A percentile compares a stretch with the other conserved stretches of the same genome.
Conservation (phyloP, 768 basidiomycete genomes). For the Naganishia antarctica region DNA sequence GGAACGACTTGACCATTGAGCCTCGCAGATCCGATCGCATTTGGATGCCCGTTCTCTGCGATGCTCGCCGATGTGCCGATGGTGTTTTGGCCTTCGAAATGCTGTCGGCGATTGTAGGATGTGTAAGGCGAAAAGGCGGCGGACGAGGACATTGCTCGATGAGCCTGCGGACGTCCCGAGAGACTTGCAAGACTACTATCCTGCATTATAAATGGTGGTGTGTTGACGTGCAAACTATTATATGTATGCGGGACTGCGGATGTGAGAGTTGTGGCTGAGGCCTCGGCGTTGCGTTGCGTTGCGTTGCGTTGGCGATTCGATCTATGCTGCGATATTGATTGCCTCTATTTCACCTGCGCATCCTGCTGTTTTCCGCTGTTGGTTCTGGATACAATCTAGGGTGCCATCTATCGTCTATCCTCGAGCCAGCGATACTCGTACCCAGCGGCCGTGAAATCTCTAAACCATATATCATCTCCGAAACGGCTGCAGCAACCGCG, state of each 20-base stretch:
- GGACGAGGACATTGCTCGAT: slow-evolving; percentile 25
- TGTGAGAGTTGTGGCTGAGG: background rate
- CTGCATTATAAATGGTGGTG: slow-evolving; percentile 10
- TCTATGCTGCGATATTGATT: slow-evolving; percentile 3
- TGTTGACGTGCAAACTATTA: slow-evolving; percentile 1
- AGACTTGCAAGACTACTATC: background rate
- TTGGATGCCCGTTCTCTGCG: background rate
- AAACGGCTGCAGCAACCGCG: background rate
- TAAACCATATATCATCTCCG: background rate
- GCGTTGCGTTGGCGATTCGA: background rate
- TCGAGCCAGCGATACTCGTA: too few relatives aligned
- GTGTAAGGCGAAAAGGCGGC: slow-evolving; percentile 23
- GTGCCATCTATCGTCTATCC: slow-evolving; percentile 19
- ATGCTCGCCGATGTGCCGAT: background rate
- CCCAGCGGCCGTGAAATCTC: background rate
- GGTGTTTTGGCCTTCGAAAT: background rate
- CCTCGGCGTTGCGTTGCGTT: too few relatives aligned
- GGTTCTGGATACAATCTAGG: background rate
- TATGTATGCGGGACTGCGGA: background rate
- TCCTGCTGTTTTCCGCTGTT: background rate
- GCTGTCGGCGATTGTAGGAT: background rate
- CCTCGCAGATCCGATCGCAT: slow-evolving; percentile 3
- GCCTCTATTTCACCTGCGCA: slow-evolving; percentile 21
- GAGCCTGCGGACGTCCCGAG: slow-evolving; percentile 7
- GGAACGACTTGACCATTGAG: slow-evolving; percentile 13